phyloP scores from a whole-genome alignment of 2,329 filamentous ascomycete species.

The Talaromyces sp. region DNA sequence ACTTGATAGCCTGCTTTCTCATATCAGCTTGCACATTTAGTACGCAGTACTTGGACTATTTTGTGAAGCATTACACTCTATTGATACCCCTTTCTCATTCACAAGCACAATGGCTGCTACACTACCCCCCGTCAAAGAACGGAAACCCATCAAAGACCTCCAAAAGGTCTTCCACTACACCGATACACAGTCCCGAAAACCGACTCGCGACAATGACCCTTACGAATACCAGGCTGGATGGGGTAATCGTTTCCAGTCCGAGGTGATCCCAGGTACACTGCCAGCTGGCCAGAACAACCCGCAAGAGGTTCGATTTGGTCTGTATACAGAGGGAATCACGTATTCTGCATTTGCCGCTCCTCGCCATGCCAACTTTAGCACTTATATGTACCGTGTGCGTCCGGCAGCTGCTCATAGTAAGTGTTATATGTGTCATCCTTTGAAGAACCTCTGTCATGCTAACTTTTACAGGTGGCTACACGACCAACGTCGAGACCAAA shows the following conservation, averaged over 20 bases:
- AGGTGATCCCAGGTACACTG: slow-evolving; percentile 32
- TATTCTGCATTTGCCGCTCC: slow-evolving; percentile 29
- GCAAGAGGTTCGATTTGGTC: slow-evolving; percentile 29
- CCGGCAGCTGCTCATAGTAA: slow-evolving; percentile 28
- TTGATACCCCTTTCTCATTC: not conserved
- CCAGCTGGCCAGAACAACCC: slow-evolving; percentile 33
- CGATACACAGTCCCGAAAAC: slow-evolving; percentile 28
- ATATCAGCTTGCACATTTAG: not conserved
- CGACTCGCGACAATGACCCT: slow-evolving; percentile 29
- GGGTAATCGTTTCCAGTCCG: slow-evolving; percentile 31
- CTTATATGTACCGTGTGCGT: slow-evolving; percentile 28
- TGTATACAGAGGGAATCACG: slow-evolving; percentile 31
- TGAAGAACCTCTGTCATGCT: not conserved
- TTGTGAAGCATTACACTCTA: not conserved
- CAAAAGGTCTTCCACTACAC: slow-evolving; percentile 31
- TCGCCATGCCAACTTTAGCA: slow-evolving; percentile 27
- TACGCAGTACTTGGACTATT: not conserved
- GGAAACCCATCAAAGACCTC: slow-evolving; percentile 26
- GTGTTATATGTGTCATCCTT: not conserved
- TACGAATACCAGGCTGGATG: slow-evolving; percentile 31
- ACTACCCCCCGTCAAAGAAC: slow-evolving; percentile 22
- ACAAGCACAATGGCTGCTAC: slow-evolving; percentile 23
- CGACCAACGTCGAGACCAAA: slow-evolving; percentile 42
- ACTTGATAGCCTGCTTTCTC: not conserved
- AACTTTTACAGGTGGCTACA: slow-evolving; percentile 24